These are phyloP conservation scores for Picea glauca DNA, from an alignment of 75 land plant genomes.

Conservation along the genomic window DNA sequence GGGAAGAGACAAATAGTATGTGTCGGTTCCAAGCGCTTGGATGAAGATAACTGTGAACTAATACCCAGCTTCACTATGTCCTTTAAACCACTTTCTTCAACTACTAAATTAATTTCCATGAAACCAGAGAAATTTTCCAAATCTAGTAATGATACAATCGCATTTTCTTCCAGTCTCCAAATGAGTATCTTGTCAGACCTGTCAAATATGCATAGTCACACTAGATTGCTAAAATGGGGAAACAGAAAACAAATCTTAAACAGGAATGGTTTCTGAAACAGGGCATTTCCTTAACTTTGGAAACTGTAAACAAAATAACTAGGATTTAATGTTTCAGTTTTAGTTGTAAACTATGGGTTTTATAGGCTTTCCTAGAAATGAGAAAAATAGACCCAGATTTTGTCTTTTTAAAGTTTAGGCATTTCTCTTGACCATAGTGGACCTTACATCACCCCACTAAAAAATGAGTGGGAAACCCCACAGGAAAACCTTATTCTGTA, in stretches of 20 bases:
- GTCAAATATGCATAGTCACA: slow-evolving; percentile 5
- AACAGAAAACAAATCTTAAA: neutral
- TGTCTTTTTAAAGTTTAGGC: neutral
- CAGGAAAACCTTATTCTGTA: neutral
- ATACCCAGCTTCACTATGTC: slow-evolving; percentile 60
- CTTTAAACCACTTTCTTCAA: slow-evolving; percentile 23
- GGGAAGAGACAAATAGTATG: slow-evolving; percentile 51
- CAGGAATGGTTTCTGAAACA: neutral
- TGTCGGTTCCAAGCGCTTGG: slow-evolving; percentile 48
- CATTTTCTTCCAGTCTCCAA: slow-evolving; percentile 32
- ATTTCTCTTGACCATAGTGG: neutral
- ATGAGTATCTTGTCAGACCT: slow-evolving; percentile 61
- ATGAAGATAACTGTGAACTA: slow-evolving; percentile 29
- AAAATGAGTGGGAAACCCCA: neutral
- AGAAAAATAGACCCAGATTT: neutral
- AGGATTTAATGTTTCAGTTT: too few relatives aligned
- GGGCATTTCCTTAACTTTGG: neutral
- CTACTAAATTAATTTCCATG: slow-evolving; percentile 58
- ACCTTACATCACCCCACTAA: neutral
- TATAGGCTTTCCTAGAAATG: neutral
- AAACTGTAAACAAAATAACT: neutral
- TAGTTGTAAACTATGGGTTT: too few relatives aligned
- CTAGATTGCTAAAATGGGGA: neutral
- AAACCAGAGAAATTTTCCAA: slow-evolving; percentile 77
- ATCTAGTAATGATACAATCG: slow-evolving; percentile 49